Evolutionary conservation across 129 eudicot genomes (phyloP).

Genomic region (Gnaphalium uliginosum): DNA sequence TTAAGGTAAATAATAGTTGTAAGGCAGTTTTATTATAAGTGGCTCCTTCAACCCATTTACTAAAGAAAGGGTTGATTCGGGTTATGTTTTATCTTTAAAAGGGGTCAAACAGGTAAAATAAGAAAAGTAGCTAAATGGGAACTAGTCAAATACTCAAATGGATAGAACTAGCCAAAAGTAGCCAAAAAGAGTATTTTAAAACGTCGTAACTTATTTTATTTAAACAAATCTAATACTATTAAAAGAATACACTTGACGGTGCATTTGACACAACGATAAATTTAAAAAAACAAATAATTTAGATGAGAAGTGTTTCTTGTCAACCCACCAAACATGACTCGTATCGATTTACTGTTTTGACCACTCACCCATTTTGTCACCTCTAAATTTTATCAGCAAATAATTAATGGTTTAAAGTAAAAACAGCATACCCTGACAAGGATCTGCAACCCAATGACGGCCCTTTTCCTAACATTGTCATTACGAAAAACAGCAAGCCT

Average conservation of each 20-base stretch:
- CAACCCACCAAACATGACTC: not conserved
- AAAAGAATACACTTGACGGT: too few species aligned
- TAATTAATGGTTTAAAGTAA: slow-evolving; percentile 8
- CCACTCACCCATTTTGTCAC: not conserved
- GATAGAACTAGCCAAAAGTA: not conserved
- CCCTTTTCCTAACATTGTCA: slow-evolving; percentile 83
- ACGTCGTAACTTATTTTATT: too few species aligned
- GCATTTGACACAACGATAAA: not conserved
- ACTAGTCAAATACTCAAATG: not conserved
- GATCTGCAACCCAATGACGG: slow-evolving; percentile 93
- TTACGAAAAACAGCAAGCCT: slow-evolving; percentile 95
- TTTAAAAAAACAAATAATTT: not conserved
- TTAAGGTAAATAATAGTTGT: slow-evolving; percentile 14
- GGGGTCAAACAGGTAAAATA: not conserved
- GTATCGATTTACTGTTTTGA: not conserved
- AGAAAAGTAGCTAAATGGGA: not conserved
- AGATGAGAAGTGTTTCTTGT: not conserved
- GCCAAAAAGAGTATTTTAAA: not conserved
- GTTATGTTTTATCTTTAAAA: not conserved
- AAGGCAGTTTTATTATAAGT: not conserved
- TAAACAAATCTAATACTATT: too few species aligned
- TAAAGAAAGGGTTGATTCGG: not conserved
- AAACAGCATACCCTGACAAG: slow-evolving; percentile 74
- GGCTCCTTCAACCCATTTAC: not conserved
- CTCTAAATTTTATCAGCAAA: not conserved